Base-by-base conservation (phyloP, 2,329 filamentous ascomycete species). In the Paraconiothyrium brasiliense region DNA sequence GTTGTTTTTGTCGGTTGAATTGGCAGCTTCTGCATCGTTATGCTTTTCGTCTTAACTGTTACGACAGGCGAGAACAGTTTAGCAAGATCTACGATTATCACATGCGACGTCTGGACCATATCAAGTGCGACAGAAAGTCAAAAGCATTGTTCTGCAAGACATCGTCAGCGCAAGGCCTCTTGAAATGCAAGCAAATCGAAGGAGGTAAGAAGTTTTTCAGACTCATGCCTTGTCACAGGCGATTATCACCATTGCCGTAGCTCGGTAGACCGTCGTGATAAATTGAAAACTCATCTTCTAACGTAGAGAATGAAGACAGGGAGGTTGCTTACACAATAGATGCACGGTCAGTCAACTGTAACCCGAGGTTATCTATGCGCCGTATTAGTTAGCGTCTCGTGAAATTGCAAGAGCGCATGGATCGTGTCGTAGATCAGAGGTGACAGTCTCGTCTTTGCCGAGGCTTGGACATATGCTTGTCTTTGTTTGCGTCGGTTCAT, bases 391-490 rank as follows among this genome's bases (percentile, higher is more conserved):
- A 66, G 67, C 65, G 68, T 61, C 44, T 57, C 55, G 30, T 34
- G 50, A 46, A 61, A 6, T 39, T 24, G 47, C 57, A 27, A 47
- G 39, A 43, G 14, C 84, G 30, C 43, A 44, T 24, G 9, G 43
- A 54, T 39, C 14, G 49, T 39, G 60, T 30, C 57, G 64, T 59
- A 57, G 59, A 66, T 79, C 77, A 79, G 77, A 60, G 63, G 61
- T 71, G 75, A 79, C 76, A 67, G 68, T 75, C 66, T 79, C 76
- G 78, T 87, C 85, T 77, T 85, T 80, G 75, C 75, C 71, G 71
- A 83, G 85, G 88, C 93, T 96, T 90, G 86, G 93, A 96, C 92
- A 96, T 96, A 96, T 96, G 92, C 92, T 96, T 96, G 93, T 96
- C 92, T 88, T 80, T 84, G 86, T 85, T 84, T 85, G 57, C 87